phyloP scores from a whole-genome alignment of 2,329 filamentous ascomycete genomes.

The Cladosporium sphaerospermum region DNA sequence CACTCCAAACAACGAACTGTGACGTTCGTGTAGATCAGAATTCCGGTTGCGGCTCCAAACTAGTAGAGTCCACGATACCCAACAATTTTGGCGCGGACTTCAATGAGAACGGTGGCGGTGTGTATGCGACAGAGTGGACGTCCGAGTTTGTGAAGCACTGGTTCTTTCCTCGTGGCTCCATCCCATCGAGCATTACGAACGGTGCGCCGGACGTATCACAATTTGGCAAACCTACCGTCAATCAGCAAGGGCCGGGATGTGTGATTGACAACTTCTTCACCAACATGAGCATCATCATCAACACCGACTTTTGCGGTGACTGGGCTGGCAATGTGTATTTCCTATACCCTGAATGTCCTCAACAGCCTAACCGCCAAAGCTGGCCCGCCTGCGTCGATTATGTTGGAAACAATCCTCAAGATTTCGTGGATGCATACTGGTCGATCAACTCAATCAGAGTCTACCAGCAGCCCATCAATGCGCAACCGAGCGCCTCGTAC shows the following conservation, averaged over 20 bases:
- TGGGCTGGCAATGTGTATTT: slow-evolving; percentile 31
- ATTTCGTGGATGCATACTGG: slow-evolving; percentile 35
- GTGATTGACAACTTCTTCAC: slow-evolving; percentile 32
- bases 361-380: slow-evolving; percentile 15
- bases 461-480: slow-evolving; percentile 29
- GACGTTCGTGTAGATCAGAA: slow-evolving; percentile 21
- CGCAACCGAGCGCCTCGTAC: slow-evolving; percentile 20
- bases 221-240: slow-evolving; percentile 58
- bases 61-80: slow-evolving; percentile 17
- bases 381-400: slow-evolving; percentile 27
- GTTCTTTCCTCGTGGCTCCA: slow-evolving; percentile 30
- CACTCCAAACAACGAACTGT: slow-evolving; percentile 25
- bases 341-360: slow-evolving; percentile 25
- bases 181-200: slow-evolving; percentile 37
- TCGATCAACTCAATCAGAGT: slow-evolving; percentile 36
- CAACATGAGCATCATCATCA: slow-evolving; percentile 35
- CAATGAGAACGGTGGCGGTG: slow-evolving; percentile 28
- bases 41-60: slow-evolving; percentile 27
- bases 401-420: slow-evolving; percentile 28
- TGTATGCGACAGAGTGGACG: slow-evolving; percentile 33
- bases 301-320: slow-evolving; percentile 36
- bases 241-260: slow-evolving; percentile 47
- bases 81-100: slow-evolving; percentile 30
- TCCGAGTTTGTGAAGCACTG: slow-evolving; percentile 29
- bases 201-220: slow-evolving; percentile 51